Base-by-base conservation (phyloP, 2,329 filamentous ascomycete species). In the Colletotrichum neosansevieriae region DNA sequence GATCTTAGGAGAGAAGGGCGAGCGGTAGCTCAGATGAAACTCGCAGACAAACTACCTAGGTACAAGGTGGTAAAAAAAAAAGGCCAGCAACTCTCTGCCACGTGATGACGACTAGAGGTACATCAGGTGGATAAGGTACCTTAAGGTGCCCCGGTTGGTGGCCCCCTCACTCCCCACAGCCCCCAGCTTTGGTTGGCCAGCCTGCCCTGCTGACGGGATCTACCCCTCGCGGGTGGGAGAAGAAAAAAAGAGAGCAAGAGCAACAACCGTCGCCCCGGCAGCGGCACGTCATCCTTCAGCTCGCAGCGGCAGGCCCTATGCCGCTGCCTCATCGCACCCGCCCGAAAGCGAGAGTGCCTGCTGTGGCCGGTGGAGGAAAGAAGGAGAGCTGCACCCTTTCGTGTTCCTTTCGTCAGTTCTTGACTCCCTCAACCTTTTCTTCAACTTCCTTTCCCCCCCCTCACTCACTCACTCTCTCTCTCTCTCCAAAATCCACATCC, bases 231-330 rank as follows among this genome's bases (percentile, higher is more conserved):
- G 19, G 32, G 36, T 21, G 7, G 6, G 19, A 29, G 32, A 47
- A n/a, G 29, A 44, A 38, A 59, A 40, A 45, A 6, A 50, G 13
- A 15, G 6, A 32, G 42, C 42, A 58, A 49, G 21, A 40, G 49
- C 49, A 40, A 19, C 54, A 61, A 42, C 56, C 40, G 61, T 66
- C 17, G 60, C 66, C 66, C 61, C 54, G 56, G 66, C 66, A 69
- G 66, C 66, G 53, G 49, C 66, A 69, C 61, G 66, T 69, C 66
- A 69, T 69, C 47, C 19, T 60, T 59, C 42, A 40, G 44, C 21
- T 36, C 21, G 24, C 21, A 51, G 49, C 32, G 34, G 36, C 36
- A 38, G 36, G 36, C 36, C 36, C 36, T 11, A 15, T 11, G 36
- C 11, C 36, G 12, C 13, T 24, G 29, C 36, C 42, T 13, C 42